Evolutionary conservation across 2,329 filamentous ascomycete genomes (phyloP).

Genomic region (Epichloe glyceriae): DNA sequence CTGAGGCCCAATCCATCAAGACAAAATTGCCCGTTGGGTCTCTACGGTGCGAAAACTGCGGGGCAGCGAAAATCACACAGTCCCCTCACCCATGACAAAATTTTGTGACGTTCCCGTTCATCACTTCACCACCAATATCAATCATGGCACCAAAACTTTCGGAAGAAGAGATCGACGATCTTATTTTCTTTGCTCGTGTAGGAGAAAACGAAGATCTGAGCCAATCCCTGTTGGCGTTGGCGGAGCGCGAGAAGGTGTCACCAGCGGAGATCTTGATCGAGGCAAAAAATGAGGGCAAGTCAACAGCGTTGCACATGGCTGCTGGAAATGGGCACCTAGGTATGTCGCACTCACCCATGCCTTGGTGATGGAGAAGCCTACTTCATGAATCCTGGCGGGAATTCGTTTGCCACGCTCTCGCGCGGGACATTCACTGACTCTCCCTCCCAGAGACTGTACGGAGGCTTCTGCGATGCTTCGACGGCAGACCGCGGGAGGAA

Average conservation of each 20-base stretch:
- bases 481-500: conserved; percentile 24
- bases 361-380: background rate
- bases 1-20: background rate
- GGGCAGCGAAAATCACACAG: conserved; percentile 20
- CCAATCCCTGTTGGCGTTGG: conserved; percentile 42
- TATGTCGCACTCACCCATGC: conserved; percentile 26
- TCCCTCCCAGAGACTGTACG: conserved; percentile 29
- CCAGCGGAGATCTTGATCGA: conserved; percentile 53
- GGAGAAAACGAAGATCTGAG: conserved; percentile 63
- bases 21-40: background rate
- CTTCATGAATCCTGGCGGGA: background rate
- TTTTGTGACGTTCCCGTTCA: conserved; percentile 15
- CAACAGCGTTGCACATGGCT: conserved; percentile 83
- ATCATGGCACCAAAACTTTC: conserved; percentile 42
- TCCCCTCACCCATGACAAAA: conserved; percentile 22
- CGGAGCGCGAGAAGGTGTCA: conserved; percentile 45
- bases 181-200: conserved; percentile 73
- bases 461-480: conserved; percentile 29
- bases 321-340: conserved; percentile 79
- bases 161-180: conserved; percentile 78
- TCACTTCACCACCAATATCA: background rate
- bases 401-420: background rate
- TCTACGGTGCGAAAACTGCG: conserved; percentile 24
- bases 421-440: background rate
- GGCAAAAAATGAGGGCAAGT: conserved; percentile 61